These are phyloP conservation scores for Sarcocystis neurona DNA, from an alignment of 169 alveolate species.

Conservation along the genomic window DNA sequence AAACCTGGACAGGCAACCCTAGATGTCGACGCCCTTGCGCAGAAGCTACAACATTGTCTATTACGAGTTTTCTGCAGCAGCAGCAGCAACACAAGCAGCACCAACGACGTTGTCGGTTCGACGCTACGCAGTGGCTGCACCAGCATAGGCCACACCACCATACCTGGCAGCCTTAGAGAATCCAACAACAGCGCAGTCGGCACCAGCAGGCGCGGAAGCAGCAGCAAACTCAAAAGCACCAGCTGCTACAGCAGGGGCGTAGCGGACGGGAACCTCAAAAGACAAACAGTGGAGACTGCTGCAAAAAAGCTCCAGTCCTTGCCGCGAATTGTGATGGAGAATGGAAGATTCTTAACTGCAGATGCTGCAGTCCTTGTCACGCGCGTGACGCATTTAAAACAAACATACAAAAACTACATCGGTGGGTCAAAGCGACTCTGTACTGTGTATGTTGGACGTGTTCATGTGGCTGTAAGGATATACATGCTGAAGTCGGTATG, in stretches of 20 bases:
- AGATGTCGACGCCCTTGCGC: conserved; percentile 1
- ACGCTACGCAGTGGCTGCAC: too few species aligned
- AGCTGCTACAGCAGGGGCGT: neutral
- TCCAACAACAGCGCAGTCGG: too few species aligned
- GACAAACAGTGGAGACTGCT: neutral
- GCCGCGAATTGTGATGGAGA: conserved; percentile 60
- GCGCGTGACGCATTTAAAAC: conserved; percentile 5
- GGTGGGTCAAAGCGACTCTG: conserved; percentile 31
- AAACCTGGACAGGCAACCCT: conserved; percentile 49
- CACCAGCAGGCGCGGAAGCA: too few species aligned
- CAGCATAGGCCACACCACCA: too few species aligned
- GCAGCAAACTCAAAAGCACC: neutral
- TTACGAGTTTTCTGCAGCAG: neutral
- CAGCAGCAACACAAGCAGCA: neutral
- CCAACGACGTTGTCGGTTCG: too few species aligned
- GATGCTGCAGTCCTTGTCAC: conserved; percentile 25
- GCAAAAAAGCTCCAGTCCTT: neutral
- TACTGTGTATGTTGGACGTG: too few species aligned
- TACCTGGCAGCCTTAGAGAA: too few species aligned
- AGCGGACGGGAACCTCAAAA: neutral
- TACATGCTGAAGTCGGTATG: too few species aligned
- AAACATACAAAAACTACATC: conserved; percentile 32
- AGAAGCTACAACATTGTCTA: neutral
- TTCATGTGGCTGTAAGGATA: too few species aligned
- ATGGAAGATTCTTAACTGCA: conserved; percentile 66